Conservation (phyloP, 495 filamentous ascomycete genomes). For the Pseudomonodictys pantanalensis region DNA sequence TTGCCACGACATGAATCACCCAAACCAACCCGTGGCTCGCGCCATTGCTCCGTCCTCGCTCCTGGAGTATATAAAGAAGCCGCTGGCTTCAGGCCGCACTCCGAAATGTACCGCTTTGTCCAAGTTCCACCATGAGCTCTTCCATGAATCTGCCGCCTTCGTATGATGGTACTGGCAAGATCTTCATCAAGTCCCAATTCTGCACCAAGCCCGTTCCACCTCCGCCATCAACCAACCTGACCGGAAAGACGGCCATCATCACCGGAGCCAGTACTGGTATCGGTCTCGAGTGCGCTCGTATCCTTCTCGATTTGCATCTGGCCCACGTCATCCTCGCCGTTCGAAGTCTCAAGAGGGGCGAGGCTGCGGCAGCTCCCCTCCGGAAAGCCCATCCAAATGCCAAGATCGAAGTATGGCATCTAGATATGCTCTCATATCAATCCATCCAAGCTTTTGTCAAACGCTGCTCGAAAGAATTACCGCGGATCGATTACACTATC, state of each 20-base stretch:
- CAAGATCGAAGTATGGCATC: conserved; percentile 50
- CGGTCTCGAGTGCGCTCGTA: conserved; percentile 35
- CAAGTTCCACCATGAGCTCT: background rate
- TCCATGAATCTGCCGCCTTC: background rate
- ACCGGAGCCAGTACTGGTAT: conserved; percentile 38
- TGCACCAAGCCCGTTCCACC: background rate
- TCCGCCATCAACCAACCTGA: background rate
- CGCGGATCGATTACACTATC: conserved; percentile 44
- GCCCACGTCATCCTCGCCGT: conserved; percentile 36
- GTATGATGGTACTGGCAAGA: background rate
- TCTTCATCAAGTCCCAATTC: background rate
- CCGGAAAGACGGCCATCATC: conserved; percentile 37
- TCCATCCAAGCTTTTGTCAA: conserved; percentile 50
- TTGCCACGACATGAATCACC: too few species aligned
- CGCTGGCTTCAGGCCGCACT: too few species aligned
- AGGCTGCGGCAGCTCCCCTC: conserved; percentile 47
- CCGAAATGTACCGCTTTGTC: background rate
- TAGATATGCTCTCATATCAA: conserved; percentile 54
- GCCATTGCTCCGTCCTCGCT: too few species aligned
- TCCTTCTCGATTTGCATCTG: conserved; percentile 33
- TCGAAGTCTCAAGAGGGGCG: conserved; percentile 45
- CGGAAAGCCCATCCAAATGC: conserved; percentile 41
- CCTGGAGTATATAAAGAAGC: too few species aligned
- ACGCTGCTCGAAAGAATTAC: conserved; percentile 40
- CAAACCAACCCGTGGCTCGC: too few species aligned